Evolutionary conservation across 768 basidiomycete genomes (phyloP), one percentile per base, ranked within the genome.

Genomic region (Coprinellus aureogranulatus): DNA sequence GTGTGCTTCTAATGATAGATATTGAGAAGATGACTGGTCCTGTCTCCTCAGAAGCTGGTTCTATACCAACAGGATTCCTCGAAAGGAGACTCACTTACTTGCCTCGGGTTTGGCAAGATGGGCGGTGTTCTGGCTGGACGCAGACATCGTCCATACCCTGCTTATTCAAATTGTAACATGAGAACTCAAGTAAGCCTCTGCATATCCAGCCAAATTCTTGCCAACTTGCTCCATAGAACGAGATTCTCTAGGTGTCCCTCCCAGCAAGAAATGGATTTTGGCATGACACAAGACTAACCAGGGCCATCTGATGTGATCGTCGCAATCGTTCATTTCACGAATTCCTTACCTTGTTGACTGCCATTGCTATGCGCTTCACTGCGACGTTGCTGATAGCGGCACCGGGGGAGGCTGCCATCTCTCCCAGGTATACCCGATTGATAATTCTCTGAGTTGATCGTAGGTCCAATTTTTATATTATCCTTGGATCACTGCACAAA

Each of bases 281-380:
- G 74, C 79, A 74, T 78, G 80, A 81, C 80, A 80, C 70, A 67
- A 77, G 73, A 61, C 71, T 74, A 77, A 66, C 64, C 68, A 74
- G 64, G 63, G 51, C 58, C 55, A 58, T 62, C 66, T 61, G 65
- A 71, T 71, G 65, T 64, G 72, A 76, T 75, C 74, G 68, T 72
- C 68, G 67, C 55, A 62, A 55, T 23, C 9, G 37, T 10, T 44
- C 28, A 27, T 20, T n/a, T 48, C 45, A 10, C 41, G 10, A 44
- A n/a, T 16, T 44, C 16, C 50, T 26, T 50, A 30, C 31, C 10
- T 57, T 30, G 31, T 20, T 14, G 50, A 37, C 30, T 51, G 28
- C 30, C n/a, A 22, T 6, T 31, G 16, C 22, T 25, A 55, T 28
- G 71, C 73, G 75, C 77, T 75, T 77, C 70, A 70, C 71, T 68